phyloP scores from a whole-genome alignment of 202 grass and related monocot genomes.

The Dendrocalamus latiflorus region DNA sequence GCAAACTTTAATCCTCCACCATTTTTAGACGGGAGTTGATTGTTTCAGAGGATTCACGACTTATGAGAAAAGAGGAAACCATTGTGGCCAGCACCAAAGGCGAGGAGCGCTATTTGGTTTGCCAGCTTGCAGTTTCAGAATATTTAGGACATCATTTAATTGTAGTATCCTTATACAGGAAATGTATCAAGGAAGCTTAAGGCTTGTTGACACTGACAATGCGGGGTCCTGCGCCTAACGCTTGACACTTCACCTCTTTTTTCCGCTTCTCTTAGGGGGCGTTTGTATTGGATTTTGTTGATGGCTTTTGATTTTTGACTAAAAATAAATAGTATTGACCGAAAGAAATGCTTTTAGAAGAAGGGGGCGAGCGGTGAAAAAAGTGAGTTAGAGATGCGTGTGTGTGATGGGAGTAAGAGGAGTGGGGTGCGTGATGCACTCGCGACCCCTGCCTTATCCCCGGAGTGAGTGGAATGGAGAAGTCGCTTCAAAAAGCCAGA shows the following conservation, averaged over 20 bases:
- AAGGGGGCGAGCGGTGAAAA: no score
- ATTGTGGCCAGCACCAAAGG: neutral
- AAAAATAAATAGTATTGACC: no score
- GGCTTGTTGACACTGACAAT: neutral
- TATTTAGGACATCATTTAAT: neutral
- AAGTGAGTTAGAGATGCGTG: no score
- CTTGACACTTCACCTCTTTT: neutral
- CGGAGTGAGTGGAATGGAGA: no score
- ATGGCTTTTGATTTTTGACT: no score
- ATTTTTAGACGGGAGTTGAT: neutral
- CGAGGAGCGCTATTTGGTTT: neutral
- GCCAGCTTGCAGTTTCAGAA: neutral
- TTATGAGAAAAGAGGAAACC: neutral
- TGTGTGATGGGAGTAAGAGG: no score
- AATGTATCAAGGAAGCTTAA: neutral
- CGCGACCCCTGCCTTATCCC: no score
- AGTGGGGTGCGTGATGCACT: no score
- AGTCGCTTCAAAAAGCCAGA: no score
- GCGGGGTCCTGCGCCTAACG: neutral
- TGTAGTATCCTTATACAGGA: neutral
- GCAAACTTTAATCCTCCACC: neutral
- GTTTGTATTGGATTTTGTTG: no score
- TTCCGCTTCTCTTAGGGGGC: neutral
- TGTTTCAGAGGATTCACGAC: neutral
- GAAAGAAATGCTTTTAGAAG: no score